Percentiles rank a stretch among this genome's conserved stretches.
These are phyloP conservation scores for Neofusicoccum laricinum DNA, from an alignment of 2,329 filamentous ascomycete genomes.

Conservation along the genomic window DNA sequence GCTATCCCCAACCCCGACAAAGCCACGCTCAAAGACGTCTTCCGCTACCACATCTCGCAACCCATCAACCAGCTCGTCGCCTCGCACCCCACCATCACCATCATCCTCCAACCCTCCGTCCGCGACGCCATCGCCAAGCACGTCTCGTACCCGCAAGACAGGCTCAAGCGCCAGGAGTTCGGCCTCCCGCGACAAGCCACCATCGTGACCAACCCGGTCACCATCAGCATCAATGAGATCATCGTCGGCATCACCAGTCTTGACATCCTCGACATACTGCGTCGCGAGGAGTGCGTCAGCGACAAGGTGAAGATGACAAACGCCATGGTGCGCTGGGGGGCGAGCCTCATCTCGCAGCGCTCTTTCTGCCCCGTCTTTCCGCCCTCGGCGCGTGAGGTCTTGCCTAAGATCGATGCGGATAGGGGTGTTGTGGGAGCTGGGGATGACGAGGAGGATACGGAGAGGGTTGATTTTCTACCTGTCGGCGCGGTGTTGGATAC, in stretches of 20 bases:
- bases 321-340: conserved; percentile 67
- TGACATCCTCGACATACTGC: conserved; percentile 79
- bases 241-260: conserved; percentile 78
- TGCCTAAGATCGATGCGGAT: conserved; percentile 51
- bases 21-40: conserved; percentile 76
- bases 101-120: conserved; percentile 78
- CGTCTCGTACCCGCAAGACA: conserved; percentile 81
- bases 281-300: conserved; percentile 67
- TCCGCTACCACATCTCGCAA: conserved; percentile 74
- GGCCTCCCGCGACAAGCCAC: conserved; percentile 73
- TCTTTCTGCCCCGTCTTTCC: conserved; percentile 92
- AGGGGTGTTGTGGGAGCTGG: conserved; percentile 39
- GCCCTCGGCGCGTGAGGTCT: conserved; percentile 64
- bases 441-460: conserved; percentile 47
- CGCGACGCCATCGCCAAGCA: conserved; percentile 80
- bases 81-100: conserved; percentile 72
- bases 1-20: conserved; percentile 58
- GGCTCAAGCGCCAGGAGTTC: conserved; percentile 66
- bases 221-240: conserved; percentile 81
- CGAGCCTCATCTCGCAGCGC: conserved; percentile 81
- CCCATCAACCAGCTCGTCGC: conserved; percentile 68
- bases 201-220: conserved; percentile 87
- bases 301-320: conserved; percentile 57
- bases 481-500: conserved; percentile 77
- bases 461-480: conserved; percentile 32